These are phyloP conservation scores for Anacardium occidentale DNA, from an alignment of 345 rosid genomes.

Conservation along the genomic window DNA sequence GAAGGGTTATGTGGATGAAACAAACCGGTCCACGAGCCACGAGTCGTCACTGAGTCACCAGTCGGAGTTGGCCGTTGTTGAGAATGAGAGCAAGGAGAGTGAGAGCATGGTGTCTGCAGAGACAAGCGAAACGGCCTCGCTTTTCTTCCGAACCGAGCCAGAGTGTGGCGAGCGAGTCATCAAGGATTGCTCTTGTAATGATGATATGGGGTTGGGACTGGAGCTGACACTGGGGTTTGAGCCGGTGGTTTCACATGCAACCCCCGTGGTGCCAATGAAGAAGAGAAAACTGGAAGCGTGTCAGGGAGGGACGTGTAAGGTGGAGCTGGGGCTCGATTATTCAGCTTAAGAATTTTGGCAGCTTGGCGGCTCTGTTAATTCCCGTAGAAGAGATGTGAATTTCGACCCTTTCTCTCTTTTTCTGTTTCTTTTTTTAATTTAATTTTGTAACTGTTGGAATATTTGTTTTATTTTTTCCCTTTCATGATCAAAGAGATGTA, in stretches of 20 bases:
- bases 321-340: conserved; percentile 57
- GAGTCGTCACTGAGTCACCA: conserved; percentile 90
- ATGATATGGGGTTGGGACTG: conserved; percentile 45
- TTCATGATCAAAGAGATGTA: conserved; percentile 14
- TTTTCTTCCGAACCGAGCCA: conserved; percentile 32
- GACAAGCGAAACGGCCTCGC: conserved; percentile 39
- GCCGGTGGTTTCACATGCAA: conserved; percentile 46
- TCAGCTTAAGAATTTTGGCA: conserved; percentile 30
- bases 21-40: conserved; percentile 68
- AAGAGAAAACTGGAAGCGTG: conserved; percentile 52
- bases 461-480: background rate
- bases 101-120: conserved; percentile 70
- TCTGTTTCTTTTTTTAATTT: background rate
- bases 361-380: conserved; percentile 17
- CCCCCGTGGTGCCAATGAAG: conserved; percentile 69
- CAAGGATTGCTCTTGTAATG: background rate
- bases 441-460: background rate
- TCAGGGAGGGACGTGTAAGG: conserved; percentile 47
- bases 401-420: background rate
- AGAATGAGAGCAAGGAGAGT: conserved; percentile 61
- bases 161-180: conserved; percentile 18
- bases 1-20: conserved; percentile 23
- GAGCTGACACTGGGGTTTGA: conserved; percentile 64
- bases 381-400: conserved; percentile 16
- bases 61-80: conserved; percentile 61